Conservation (phyloP, 2,329 filamentous ascomycete genomes). For the Fusarium avenaceum region DNA sequence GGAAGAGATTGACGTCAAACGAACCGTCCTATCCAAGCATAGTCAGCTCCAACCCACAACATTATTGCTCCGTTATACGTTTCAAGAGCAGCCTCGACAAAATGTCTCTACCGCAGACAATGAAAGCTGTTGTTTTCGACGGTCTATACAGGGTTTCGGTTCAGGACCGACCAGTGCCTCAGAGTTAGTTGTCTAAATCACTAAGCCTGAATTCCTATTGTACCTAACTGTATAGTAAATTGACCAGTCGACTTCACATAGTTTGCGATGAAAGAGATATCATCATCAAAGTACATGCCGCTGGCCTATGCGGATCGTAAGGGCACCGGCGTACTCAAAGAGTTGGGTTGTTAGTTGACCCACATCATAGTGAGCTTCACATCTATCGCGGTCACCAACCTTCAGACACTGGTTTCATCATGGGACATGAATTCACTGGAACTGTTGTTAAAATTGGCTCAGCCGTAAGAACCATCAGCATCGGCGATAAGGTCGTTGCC, state of each 20-base stretch:
- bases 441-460: slow-evolving; percentile 76
- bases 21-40: background rate
- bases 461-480: slow-evolving; percentile 75
- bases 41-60: background rate
- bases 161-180: slow-evolving; percentile 83
- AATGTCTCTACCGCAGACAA: slow-evolving; percentile 64
- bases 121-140: slow-evolving; percentile 92
- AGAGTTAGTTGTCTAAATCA: slow-evolving; percentile 55
- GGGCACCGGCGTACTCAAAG: slow-evolving; percentile 43
- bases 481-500: slow-evolving; percentile 83
- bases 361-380: slow-evolving; percentile 78
- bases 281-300: slow-evolving; percentile 85
- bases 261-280: slow-evolving; percentile 80
- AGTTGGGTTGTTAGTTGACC: slow-evolving; percentile 3
- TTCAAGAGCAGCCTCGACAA: background rate
- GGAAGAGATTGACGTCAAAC: background rate
- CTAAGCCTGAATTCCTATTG: background rate
- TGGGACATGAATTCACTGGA: slow-evolving; percentile 92
- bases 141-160: slow-evolving; percentile 80
- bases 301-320: slow-evolving; percentile 89
- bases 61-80: background rate
- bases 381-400: slow-evolving; percentile 86
- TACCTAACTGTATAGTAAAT: background rate
- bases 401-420: slow-evolving; percentile 72
- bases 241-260: slow-evolving; percentile 46